Base-by-base conservation (phyloP, 495 filamentous ascomycete species). In the Aspergillus leporis region DNA sequence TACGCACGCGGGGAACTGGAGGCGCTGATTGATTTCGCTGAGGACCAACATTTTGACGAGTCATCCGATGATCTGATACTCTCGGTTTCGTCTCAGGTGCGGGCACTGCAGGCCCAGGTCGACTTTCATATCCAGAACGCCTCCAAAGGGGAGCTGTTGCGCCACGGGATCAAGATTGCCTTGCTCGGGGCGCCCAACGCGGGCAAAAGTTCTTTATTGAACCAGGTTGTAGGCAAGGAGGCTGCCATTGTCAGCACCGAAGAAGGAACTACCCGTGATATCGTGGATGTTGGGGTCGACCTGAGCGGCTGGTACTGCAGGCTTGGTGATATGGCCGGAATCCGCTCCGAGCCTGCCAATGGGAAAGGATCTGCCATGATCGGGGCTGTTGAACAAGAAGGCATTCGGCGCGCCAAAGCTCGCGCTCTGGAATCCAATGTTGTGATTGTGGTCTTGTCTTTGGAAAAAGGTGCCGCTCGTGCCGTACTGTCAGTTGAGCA, bases 41-140 rank as follows among this genome's bases (percentile, higher is more conserved):
- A 98, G 72, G 95, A 98, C 66, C 93, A 98, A 73, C 88, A 96
- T 76, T 97, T 98, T 61, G 93, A 97, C 55, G 92, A 96, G 66
- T 88, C 90, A 1, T 89, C 92, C 0, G 75, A 79, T 7, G 84
- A 88, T 56, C 77, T 98, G 30, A 78, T 92, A 5, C 66, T 61
- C 2, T 90, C 84, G 31, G 90, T 96, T 25, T 81, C 85, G 21
- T 63, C 55, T 13, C 83, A 90, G 62, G 84, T 96, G 10, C 62
- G 67, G 14, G 68, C 63, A 4, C 80, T 98, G 49, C 72, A 79
- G 51, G 63, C 71, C 40, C 83, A 84, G 56, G 85, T 98, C 56
- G 70, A 74, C 21, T 69, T 85, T 30, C 88, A 93, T 71, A 83
- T 89, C 56, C 70, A 78, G 49, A 96, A 92, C 69, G 90, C 90